These are phyloP conservation scores for Knufia fluminis DNA, from an alignment of 2,329 filamentous ascomycete genomes.

Conservation along the genomic window DNA sequence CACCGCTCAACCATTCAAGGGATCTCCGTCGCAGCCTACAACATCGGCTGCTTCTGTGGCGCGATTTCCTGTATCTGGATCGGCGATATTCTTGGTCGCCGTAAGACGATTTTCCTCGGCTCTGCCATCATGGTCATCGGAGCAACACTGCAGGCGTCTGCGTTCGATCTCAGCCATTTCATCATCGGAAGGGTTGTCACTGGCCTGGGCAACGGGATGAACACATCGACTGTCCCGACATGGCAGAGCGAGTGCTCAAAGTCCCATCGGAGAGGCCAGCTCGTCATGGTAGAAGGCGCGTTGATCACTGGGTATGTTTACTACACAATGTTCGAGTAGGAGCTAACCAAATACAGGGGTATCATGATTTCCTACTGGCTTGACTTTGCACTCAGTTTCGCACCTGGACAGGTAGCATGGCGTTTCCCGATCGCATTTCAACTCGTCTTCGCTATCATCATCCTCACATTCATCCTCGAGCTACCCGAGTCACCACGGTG, in stretches of 20 bases:
- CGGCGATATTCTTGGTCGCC: slow-evolving; percentile 42
- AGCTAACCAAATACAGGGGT: slow-evolving; percentile 43
- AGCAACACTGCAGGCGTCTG: slow-evolving; percentile 33
- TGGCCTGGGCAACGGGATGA: slow-evolving; percentile 26
- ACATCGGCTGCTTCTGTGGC: slow-evolving; percentile 42
- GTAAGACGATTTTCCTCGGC: slow-evolving; percentile 33
- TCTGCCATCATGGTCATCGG: slow-evolving; percentile 36
- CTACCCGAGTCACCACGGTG: slow-evolving; percentile 5
- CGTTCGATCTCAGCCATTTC: slow-evolving; percentile 34
- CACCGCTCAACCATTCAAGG: slow-evolving; percentile 14
- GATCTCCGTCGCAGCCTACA: slow-evolving; percentile 32
- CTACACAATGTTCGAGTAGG: too few species aligned
- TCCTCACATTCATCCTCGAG: slow-evolving; percentile 31
- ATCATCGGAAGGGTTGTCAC: slow-evolving; percentile 40
- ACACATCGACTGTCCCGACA: slow-evolving; percentile 29
- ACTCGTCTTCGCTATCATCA: slow-evolving; percentile 46
- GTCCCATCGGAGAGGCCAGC: neutral
- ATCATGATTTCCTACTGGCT: slow-evolving; percentile 36
- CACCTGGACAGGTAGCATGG: slow-evolving; percentile 41
- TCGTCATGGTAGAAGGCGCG: slow-evolving; percentile 32
- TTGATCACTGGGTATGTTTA: slow-evolving; percentile 35
- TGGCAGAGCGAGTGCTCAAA: neutral
- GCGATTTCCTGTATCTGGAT: slow-evolving; percentile 42
- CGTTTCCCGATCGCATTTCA: slow-evolving; percentile 50
- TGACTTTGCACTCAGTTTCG: slow-evolving; percentile 44